These are phyloP conservation scores for Ophiostoma piceae DNA, from an alignment of 2,329 filamentous ascomycete genomes.

Conservation along the genomic window DNA sequence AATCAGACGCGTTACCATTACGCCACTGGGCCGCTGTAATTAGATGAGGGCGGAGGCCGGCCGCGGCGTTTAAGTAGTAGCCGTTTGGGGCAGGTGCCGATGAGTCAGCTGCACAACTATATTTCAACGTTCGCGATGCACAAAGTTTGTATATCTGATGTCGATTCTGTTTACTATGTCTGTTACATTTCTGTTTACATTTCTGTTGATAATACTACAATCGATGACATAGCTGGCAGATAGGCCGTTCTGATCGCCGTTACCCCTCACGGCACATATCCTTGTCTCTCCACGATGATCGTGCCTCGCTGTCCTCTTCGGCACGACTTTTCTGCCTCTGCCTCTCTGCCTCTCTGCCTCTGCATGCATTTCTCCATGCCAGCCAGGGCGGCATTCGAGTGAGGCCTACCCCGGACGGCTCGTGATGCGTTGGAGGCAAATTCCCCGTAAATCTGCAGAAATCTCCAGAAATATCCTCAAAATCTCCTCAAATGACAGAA, in stretches of 20 bases:
- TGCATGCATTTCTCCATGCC: not conserved
- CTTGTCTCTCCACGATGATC: constrained; percentile 1
- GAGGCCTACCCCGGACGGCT: not conserved
- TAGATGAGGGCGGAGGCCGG: not conserved
- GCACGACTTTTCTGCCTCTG: not conserved
- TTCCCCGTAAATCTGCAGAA: not conserved
- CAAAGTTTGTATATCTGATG: not conserved
- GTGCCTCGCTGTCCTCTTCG: constrained; percentile 1
- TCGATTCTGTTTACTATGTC: not conserved
- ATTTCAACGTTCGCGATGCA: not conserved
- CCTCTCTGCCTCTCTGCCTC: too few relatives aligned
- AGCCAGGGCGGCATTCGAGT: not conserved
- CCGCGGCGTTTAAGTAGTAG: constrained; percentile 10
- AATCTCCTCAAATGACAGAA: too few relatives aligned
- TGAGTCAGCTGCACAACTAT: constrained; percentile 3
- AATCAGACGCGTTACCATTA: constrained; percentile 26
- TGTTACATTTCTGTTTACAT: too few relatives aligned
- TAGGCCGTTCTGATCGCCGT: not conserved
- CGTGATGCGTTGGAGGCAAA: not conserved
- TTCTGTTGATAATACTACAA: not conserved
- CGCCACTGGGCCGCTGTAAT: constrained; percentile 21
- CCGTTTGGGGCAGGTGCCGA: not conserved
- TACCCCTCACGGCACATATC: not conserved
- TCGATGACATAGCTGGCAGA: not conserved
- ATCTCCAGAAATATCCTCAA: not conserved